Conservation (phyloP, 768 basidiomycete genomes). For the Jaapia argillacea region DNA sequence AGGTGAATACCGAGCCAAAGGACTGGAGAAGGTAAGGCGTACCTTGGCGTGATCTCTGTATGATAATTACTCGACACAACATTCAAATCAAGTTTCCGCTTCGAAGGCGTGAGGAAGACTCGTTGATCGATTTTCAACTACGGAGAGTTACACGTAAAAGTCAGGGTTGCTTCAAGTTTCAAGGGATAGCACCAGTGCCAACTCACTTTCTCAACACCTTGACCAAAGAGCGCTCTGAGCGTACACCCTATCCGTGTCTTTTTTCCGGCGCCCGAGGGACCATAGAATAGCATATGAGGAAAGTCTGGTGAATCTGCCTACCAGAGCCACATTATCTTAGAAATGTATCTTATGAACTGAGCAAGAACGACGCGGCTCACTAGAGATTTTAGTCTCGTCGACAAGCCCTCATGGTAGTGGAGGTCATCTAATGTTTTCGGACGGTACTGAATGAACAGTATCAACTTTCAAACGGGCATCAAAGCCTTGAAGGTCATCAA, state of each 20-base stretch:
- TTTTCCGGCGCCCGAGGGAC: conserved; percentile 94
- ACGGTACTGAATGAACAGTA: conserved; percentile 60
- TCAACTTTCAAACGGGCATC: neutral
- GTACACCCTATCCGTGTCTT: conserved; percentile 94
- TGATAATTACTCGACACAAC: conserved; percentile 97
- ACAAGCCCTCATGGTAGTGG: conserved; percentile 80
- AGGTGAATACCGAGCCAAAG: neutral
- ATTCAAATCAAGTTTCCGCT: conserved; percentile 91
- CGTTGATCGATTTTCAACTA: conserved; percentile 98
- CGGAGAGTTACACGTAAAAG: too few species aligned
- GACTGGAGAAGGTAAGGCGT: conserved; percentile 8
- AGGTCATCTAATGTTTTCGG: conserved; percentile 78
- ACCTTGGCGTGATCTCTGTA: conserved; percentile 97
- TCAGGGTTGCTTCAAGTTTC: neutral
- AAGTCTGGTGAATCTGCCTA: conserved; percentile 90
- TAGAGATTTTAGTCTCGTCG: conserved; percentile 69
- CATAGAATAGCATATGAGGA: conserved; percentile 96
- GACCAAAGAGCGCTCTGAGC: conserved; percentile 80
- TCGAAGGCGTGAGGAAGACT: conserved; percentile 89
- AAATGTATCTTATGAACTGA: neutral
- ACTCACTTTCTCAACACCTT: conserved; percentile 84
- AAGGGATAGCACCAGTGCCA: neutral
- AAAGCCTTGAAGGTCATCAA: neutral
- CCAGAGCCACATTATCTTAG: neutral
- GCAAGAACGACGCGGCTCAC: conserved; percentile 26